Evolutionary conservation across 345 rosid genomes (phyloP).

Genomic region (Citrus australasica): DNA sequence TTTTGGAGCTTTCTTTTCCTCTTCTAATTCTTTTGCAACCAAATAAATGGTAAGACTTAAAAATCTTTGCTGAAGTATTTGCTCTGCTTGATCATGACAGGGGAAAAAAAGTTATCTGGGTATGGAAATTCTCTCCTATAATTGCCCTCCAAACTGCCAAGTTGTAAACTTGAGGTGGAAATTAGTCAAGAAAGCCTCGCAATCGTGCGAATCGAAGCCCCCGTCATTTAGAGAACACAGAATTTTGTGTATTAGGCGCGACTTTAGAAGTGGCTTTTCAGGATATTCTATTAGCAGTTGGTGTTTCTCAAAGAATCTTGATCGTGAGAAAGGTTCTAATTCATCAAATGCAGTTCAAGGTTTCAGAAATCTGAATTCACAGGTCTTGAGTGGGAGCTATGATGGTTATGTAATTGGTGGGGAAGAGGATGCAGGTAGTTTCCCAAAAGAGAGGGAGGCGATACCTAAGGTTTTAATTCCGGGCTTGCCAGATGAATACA

Average conservation of each 20-base stretch:
- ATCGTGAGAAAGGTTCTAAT: conserved; percentile 15
- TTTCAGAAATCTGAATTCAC: conserved; percentile 20
- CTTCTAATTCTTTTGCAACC: conserved; percentile 3
- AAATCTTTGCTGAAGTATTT: conserved; percentile 1
- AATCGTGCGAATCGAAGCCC: conserved; percentile 25
- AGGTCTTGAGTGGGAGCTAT: conserved; percentile 38
- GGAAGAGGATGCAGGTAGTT: conserved; percentile 40
- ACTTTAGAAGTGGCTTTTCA: conserved; percentile 25
- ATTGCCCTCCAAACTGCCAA: conserved; percentile 31
- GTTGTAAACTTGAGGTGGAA: conserved; percentile 28
- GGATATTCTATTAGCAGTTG: conserved; percentile 14
- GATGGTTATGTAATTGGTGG: conserved; percentile 55
- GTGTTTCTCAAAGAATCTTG: conserved; percentile 6
- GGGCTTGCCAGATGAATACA: conserved; percentile 61
- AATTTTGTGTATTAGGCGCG: conserved; percentile 16
- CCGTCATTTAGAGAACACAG: conserved; percentile 15
- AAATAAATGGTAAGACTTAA: conserved; percentile 11
- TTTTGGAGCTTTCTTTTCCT: background rate
- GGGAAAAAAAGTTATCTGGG: conserved; percentile 10
- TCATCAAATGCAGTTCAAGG: conserved; percentile 15
- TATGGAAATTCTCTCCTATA: conserved; percentile 64
- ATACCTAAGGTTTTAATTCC: conserved; percentile 57
- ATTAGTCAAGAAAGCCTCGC: conserved; percentile 23
- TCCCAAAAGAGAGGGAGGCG: conserved; percentile 32
- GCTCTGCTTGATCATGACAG: conserved; percentile 31